Base-by-base conservation (phyloP, 176 grass and related monocot genomes). In the Aegilops bicornis region DNA sequence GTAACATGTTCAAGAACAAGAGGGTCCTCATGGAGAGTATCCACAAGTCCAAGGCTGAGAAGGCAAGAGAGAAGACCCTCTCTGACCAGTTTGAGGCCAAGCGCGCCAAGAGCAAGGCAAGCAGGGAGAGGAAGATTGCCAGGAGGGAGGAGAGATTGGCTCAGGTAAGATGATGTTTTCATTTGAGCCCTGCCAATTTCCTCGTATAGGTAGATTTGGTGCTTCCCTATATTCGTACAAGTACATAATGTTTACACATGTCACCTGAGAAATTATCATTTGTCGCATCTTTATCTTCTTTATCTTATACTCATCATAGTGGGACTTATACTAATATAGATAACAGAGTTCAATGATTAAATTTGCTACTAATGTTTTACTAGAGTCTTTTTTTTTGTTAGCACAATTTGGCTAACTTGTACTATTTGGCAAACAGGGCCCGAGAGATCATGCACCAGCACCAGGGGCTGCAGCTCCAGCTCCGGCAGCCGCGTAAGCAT, bases 41-140 rank as follows among this genome's bases (percentile, higher is more conserved):
- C 74, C 91, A 93, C 82, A 93, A 93, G 63, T 93, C 91, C 2
- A 93, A 93, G 91, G 91, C 91, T 30, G 91, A 93, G 78, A 93
- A 93, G 88, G 91, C 91, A 39, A 78, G 84, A 78, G 84, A 85
- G 84, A 85, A 85, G 74, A 85, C 84, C 31, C 45, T 85, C 5
- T 81, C 91, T 19, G 91, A 93, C 19, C 88, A 93, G 70, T 93
- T 93, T 20, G 91, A 93, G 81, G 91, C 91, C 19, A 93, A 93
- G 85, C 87, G 91, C 1, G 91, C 91, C 8, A 93, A 93, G 69
- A 87, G 84, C 69, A 93, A 93, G 88, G 91, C 91, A 8, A 87
- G 84, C 64, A 68, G 91, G 3, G 91, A 63, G 48, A 85, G 84
- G 45, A 85, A 85, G 74, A 68, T 69, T 78, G 84, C 84, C 15